phyloP scores from a whole-genome alignment of 163 green algal species.

The Prototheca wickerhamii region DNA sequence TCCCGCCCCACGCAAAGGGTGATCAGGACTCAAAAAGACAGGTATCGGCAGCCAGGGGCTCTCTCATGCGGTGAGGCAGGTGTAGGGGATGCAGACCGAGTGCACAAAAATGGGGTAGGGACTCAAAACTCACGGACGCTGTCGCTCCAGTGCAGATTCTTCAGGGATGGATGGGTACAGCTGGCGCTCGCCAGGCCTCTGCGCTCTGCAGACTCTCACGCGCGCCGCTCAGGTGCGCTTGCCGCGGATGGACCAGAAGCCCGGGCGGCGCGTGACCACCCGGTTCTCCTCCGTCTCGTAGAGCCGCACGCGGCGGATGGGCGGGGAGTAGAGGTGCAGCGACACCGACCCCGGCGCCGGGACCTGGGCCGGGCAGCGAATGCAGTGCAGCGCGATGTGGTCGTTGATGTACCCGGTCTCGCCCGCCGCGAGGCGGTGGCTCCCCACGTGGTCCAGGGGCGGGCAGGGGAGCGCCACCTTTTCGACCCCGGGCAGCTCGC shows the following conservation, averaged over 20 bases:
- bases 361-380: constrained; percentile 9
- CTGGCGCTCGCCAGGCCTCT: too few relatives aligned
- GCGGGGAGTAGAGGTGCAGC: constrained; percentile 34
- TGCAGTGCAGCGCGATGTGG: constrained; percentile 23
- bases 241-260: constrained; percentile 9
- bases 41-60: not conserved
- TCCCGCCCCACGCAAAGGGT: too few relatives aligned
- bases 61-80: too few relatives aligned
- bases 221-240: not conserved
- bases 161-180: too few relatives aligned
- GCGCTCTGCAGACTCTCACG: too few relatives aligned
- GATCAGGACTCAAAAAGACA: too few relatives aligned
- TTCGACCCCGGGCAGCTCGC: constrained; percentile 1
- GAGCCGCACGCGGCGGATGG: constrained; percentile 33
- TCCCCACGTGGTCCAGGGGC: not conserved
- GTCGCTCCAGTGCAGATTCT: too few relatives aligned
- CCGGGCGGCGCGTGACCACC: constrained; percentile 18
- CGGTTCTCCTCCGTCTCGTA: constrained; percentile 20
- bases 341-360: constrained; percentile 19
- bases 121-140: too few relatives aligned
- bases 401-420: constrained; percentile 39
- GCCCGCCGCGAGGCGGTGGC: not conserved
- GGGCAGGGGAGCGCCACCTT: constrained; percentile 4
- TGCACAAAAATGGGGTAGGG: too few relatives aligned
- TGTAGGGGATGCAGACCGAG: too few relatives aligned